Percentiles rank a stretch among this genome's conserved stretches.
Evolutionary conservation across 495 filamentous ascomycete genomes (phyloP).

Genomic region (Podospora fimiseda): DNA sequence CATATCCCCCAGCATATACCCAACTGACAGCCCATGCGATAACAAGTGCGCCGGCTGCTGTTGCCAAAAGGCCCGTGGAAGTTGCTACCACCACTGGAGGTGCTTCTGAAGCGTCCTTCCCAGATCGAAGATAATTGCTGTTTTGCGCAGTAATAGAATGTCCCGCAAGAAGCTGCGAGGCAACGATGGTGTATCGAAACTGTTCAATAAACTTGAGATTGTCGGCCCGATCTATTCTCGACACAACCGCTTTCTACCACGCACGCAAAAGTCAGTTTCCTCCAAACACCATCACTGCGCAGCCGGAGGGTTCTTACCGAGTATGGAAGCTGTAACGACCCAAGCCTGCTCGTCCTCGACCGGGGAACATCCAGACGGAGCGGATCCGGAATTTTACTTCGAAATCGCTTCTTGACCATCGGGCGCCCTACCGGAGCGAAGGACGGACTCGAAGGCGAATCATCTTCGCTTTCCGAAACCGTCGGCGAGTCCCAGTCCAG

Average conservation of each 20-base stretch:
- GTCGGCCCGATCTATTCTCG: constrained; percentile 71
- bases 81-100: constrained; percentile 15
- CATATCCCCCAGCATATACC: constrained; percentile 44
- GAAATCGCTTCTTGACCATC: constrained; percentile 58
- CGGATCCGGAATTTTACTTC: constrained; percentile 56
- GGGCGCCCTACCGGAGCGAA: constrained; percentile 74
- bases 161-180: constrained; percentile 81
- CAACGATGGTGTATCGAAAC: constrained; percentile 91
- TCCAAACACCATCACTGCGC: neutral
- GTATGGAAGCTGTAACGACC: constrained; percentile 31
- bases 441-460: constrained; percentile 44
- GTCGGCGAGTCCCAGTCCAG: constrained; percentile 33
- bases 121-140: constrained; percentile 9
- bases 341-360: constrained; percentile 14
- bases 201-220: constrained; percentile 88
- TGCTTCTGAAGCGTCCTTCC: neutral
- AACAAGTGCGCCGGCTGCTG: constrained; percentile 55
- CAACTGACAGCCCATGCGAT: constrained; percentile 70
- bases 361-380: constrained; percentile 52
- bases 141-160: constrained; percentile 37
- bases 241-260: constrained; percentile 53
- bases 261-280: constrained; percentile 7
- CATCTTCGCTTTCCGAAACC: constrained; percentile 36
- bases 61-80: constrained; percentile 39
- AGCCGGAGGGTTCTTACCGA: constrained; percentile 14